Percentiles rank a stretch among this genome's conserved stretches.
Conservation (phyloP, 2,329 filamentous ascomycete species). For the Pseudogymnoascus sp. region DNA sequence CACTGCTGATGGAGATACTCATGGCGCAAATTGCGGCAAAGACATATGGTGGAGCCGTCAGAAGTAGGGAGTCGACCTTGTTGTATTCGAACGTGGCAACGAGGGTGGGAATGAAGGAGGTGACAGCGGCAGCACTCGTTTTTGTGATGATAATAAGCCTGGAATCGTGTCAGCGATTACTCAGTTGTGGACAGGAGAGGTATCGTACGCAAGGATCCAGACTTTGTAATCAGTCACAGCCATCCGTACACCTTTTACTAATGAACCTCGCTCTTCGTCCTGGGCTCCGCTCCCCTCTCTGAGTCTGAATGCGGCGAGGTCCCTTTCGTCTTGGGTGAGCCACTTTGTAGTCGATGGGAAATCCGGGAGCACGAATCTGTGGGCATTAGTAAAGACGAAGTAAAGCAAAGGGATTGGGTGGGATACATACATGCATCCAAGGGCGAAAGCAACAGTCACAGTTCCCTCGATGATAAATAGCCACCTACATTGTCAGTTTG, state of each 20-base stretch:
- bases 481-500: slow-evolving; percentile 8
- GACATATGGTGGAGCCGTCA: slow-evolving; percentile 20
- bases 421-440: slow-evolving; percentile 6
- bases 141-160: background rate
- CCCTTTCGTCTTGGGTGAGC: slow-evolving; percentile 16
- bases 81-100: slow-evolving; percentile 16
- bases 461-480: slow-evolving; percentile 16
- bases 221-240: slow-evolving; percentile 17
- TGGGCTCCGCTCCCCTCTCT: slow-evolving; percentile 10
- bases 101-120: slow-evolving; percentile 25
- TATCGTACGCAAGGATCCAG: slow-evolving; percentile 11
- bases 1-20: background rate
- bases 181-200: background rate
- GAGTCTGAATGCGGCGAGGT: slow-evolving; percentile 12
- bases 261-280: slow-evolving; percentile 13
- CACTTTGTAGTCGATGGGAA: slow-evolving; percentile 32
- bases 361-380: slow-evolving; percentile 37
- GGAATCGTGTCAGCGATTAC: background rate
- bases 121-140: slow-evolving; percentile 14
- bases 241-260: slow-evolving; percentile 14
- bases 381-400: background rate
- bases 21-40: slow-evolving; percentile 10
- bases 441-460: slow-evolving; percentile 12
- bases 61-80: slow-evolving; percentile 15
- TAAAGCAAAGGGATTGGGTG: background rate